These are phyloP conservation scores for Zanthoxylum bungeanum DNA, from an alignment of 345 rosid species.

Conservation along the genomic window DNA sequence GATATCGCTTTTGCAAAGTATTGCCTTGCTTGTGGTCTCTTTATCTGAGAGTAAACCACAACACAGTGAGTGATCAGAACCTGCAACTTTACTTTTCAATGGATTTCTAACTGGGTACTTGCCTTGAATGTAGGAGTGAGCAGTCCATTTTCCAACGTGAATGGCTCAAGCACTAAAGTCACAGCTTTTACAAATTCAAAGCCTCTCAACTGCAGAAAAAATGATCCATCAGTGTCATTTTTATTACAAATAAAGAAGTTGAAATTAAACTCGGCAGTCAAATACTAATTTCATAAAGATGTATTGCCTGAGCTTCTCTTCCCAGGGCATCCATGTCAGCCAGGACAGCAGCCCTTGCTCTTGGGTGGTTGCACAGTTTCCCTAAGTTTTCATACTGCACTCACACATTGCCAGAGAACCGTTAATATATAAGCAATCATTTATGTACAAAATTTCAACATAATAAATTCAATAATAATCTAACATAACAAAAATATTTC, in stretches of 20 bases:
- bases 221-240: neutral
- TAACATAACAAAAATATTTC: neutral
- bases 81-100: neutral
- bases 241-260: neutral
- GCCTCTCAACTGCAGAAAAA: slow-evolving; percentile 67
- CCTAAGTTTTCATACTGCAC: slow-evolving; percentile 54
- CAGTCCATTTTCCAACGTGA: slow-evolving; percentile 78
- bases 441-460: neutral
- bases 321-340: slow-evolving; percentile 84
- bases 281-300: slow-evolving; percentile 1
- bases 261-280: neutral
- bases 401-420: slow-evolving; percentile 4
- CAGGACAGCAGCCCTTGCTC: slow-evolving; percentile 65
- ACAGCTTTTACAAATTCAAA: slow-evolving; percentile 92
- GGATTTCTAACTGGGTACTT: slow-evolving; percentile 15
- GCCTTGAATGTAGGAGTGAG: slow-evolving; percentile 96
- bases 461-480: no score
- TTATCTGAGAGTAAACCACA: slow-evolving; percentile 34
- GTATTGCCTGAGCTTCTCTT: slow-evolving; percentile 79
- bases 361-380: slow-evolving; percentile 74
- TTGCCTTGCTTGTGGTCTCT: slow-evolving; percentile 89
- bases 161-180: slow-evolving; percentile 79
- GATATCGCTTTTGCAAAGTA: slow-evolving; percentile 59
- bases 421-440: neutral
- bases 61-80: neutral